Base-by-base conservation (phyloP, 176 grass and related monocot genomes). In the Carex pumila region DNA sequence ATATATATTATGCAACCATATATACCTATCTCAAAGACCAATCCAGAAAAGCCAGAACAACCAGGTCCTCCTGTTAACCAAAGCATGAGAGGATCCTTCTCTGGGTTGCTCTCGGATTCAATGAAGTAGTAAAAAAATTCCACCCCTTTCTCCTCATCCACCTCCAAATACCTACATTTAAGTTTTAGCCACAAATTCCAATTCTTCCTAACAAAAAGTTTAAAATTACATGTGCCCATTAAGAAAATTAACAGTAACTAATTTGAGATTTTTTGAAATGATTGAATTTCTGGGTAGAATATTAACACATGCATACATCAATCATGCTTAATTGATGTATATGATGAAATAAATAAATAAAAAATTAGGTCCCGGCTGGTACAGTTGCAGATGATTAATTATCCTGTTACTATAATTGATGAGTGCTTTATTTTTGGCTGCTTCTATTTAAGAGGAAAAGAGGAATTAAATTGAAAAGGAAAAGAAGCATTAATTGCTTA, bases 1-100 rank as follows among this genome's bases (percentile, higher is more conserved):
- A 50, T 50, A 11, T 50, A 25, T 25, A 25, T 25, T 50, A 39
- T 39, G 47, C 43, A 53, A 19, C 5, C 56, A 37, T 19, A 91
- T 45, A 45, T 25, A 45, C 90, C 88, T 39, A 93, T 90, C 67
- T 93, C 91, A 70, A 82, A 90, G 80, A 88, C 17, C 67, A 93
- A 82, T 34, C 86, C 88, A 13, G 88, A 82, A 29, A 88, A 37
- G 3, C 84, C 84, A 1, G 91, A 93, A 75, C 91, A 93, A 34
- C 91, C 86, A 14, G 91, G 91, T 31, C 88, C 91, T 52, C 91
- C 91, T 84, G 91, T 90, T 83, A 90, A 82, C 91, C 91, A 92
- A 6, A 92, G 56, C 69, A 92, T 73, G 67, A 93, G 84, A 17
- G 86, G 91, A 79, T 93, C 89, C 66, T 87, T 67, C 21, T 3